phyloP scores from a whole-genome alignment of 768 basidiomycete species.

The Lactarius indigo region DNA sequence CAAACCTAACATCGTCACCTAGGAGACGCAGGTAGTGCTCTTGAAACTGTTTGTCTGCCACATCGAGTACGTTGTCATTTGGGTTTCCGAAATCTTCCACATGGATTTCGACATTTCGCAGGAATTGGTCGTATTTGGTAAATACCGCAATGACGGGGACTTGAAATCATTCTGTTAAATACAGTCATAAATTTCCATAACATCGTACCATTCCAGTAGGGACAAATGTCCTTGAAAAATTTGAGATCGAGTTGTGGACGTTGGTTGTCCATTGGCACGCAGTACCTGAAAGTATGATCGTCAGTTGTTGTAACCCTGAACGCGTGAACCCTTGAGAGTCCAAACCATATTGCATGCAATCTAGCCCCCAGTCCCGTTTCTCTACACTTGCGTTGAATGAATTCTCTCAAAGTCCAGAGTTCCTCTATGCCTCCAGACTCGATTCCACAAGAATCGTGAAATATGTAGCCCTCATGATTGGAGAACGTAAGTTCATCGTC shows the following conservation, averaged over 20 bases:
- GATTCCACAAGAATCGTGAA: not conserved
- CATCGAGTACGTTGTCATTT: no score
- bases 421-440: not conserved
- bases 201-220: not conserved
- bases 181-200: not conserved
- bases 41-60: no score
- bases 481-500: not conserved
- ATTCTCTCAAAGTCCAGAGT: not conserved
- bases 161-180: not conserved
- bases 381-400: not conserved
- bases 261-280: not conserved
- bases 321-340: not conserved
- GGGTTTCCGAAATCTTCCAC: no score
- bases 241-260: not conserved
- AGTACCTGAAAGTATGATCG: not conserved
- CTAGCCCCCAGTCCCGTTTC: not conserved
- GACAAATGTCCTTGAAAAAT: not conserved
- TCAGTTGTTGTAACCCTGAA: not conserved
- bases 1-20: no score
- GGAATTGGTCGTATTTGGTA: no score
- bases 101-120: no score
- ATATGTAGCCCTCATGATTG: not conserved
- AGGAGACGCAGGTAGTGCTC: no score
- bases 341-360: not conserved
- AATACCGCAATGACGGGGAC: not conserved